Evolutionary conservation across 2,329 filamentous ascomycete species (phyloP), one percentile per base, ranked within the genome.

Genomic region (Pezicula neosporulosa): DNA sequence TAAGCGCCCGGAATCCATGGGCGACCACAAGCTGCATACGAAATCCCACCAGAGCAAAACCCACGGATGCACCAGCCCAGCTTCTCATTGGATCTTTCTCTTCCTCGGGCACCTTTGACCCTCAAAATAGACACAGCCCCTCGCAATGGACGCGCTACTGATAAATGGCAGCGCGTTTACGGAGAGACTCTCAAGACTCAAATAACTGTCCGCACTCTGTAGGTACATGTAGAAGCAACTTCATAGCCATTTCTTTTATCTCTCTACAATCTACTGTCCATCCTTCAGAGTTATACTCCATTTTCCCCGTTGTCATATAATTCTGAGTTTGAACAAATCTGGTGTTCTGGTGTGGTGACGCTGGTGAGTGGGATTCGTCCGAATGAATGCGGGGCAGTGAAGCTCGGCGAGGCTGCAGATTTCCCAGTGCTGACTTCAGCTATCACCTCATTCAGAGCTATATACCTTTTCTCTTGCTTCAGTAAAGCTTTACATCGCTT

Each of bases 111-210:
- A 21, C 35, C 35, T 28, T 46, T 55, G 44, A 39, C 28, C 35
- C 36, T 38, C 47, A 47, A 56, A 60, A 63, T 63, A 63, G 60
- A 58, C 53, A 55, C 60, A 58, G 58, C 54, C 56, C 55, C 56
- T 42, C 24, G 52, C 38, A 44, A 41, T 52, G 47, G 44, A 33
- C 53, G 54, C 54, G 57, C 49, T 56, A 24, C 24, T 24, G 51
- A 55, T 41, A 21, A 37, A 47, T 24, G 24, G 45, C 39, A 37
- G 45, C 46, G 38, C 45, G 36, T 47, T 13, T 4, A 41, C 21
- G 27, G 33, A 21, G 19, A 21, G 37, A n/a, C n/a, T 24, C 24
- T 24, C 6, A 18, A 16, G 18, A 19, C 24, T 19, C 6, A 42
- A 24, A 12, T 13, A 16, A 15, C 12, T 19, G 24, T 24, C 7